Percentiles rank a stretch among this genome's conserved stretches.
Conservation (phyloP, 805 yeast species). For the Candida schatavii region DNA sequence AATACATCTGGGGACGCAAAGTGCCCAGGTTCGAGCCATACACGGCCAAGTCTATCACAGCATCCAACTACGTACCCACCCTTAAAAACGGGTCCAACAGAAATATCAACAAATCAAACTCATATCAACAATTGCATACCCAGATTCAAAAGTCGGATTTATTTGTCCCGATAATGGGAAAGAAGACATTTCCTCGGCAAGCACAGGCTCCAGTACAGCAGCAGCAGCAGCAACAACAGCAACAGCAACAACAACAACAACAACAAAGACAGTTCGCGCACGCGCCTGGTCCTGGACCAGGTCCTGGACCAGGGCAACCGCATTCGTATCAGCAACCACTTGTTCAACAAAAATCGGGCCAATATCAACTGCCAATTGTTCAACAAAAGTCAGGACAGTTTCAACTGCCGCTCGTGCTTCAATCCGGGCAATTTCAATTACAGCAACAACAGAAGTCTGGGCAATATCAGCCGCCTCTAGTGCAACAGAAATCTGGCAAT, state of each 20-base stretch:
- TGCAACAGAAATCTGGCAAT: too few relatives aligned
- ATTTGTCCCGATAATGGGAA: constrained; percentile 4
- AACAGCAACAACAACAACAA: background rate
- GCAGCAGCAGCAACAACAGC: background rate
- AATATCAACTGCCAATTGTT: too few relatives aligned
- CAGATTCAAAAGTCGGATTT: constrained; percentile 20
- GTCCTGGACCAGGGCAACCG: background rate
- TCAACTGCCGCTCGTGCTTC: constrained; percentile 7
- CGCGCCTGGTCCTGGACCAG: background rate
- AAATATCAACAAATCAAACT: constrained; percentile 33
- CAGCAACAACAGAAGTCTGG: background rate
- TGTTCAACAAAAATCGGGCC: constrained; percentile 4
- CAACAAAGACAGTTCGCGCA: constrained; percentile 1
- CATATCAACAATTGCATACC: constrained; percentile 38
- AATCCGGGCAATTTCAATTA: constrained; percentile 9
- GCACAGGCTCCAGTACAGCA: background rate
- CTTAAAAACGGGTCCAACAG: constrained; percentile 36
- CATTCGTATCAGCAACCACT: constrained; percentile 1
- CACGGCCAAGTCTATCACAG: constrained; percentile 5
- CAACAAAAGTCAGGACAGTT: background rate
- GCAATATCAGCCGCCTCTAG: background rate
- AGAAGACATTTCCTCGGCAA: background rate
- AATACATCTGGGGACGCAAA: constrained; percentile 36
- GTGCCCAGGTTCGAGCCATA: constrained; percentile 32
- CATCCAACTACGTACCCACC: constrained; percentile 18